Evolutionary conservation across 495 filamentous ascomycete genomes (phyloP).

Genomic region (Lasiosphaeris hirsuta): DNA sequence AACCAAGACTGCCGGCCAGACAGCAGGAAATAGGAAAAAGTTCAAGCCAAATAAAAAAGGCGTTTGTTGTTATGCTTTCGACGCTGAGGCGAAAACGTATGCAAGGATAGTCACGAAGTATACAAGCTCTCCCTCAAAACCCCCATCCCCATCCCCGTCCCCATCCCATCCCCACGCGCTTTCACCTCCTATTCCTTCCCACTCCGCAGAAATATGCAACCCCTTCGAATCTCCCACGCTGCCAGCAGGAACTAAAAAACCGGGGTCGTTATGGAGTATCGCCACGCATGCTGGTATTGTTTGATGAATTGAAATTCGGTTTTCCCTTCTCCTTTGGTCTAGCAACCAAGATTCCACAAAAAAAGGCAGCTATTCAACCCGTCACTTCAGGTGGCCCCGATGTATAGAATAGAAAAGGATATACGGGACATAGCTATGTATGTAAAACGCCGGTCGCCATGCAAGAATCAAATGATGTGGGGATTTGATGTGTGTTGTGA

Average conservation of each 20-base stretch:
- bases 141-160: too few species aligned
- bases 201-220: not conserved
- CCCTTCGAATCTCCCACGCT: constrained; percentile 5
- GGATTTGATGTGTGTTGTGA: too few species aligned
- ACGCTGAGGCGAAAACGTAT: constrained; percentile 15
- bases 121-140: constrained; percentile 3
- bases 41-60: too few species aligned
- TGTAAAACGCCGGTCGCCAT: constrained; percentile 23
- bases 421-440: not conserved
- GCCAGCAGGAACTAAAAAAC: not conserved
- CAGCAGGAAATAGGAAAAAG: too few species aligned
- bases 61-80: too few species aligned
- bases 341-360: not conserved
- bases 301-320: not conserved
- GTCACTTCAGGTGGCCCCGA: too few species aligned
- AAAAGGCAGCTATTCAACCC: too few species aligned
- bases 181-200: not conserved
- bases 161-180: not conserved
- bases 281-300: too few species aligned
- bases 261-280: too few species aligned
- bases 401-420: not conserved
- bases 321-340: not conserved
- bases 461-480: constrained; percentile 16
- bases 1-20: too few species aligned
- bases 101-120: constrained; percentile 11